Evolutionary conservation across 2,329 filamentous ascomycete species (phyloP).

Genomic region (Xylogone sp.): DNA sequence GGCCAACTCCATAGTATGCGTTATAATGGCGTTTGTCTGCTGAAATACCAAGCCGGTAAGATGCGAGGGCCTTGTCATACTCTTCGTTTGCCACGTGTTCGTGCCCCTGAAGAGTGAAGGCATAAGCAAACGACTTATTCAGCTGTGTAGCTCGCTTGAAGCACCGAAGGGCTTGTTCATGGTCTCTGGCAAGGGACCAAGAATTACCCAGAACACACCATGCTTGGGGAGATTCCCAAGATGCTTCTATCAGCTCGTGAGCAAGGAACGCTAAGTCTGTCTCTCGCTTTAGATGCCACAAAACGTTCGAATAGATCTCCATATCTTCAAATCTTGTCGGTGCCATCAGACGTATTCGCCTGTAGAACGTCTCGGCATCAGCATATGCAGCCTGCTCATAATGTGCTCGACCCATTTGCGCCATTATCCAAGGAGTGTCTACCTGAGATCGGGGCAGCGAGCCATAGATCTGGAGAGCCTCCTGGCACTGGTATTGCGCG

Average conservation of each 20-base stretch:
- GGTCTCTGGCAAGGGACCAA: slow-evolving; percentile 86
- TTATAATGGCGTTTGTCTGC: slow-evolving; percentile 92
- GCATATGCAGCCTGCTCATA: slow-evolving; percentile 86
- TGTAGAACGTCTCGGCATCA: slow-evolving; percentile 84
- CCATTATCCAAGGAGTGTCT: slow-evolving; percentile 90
- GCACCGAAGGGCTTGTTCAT: slow-evolving; percentile 89
- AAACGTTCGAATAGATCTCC: slow-evolving; percentile 96
- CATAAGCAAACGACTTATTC: slow-evolving; percentile 87
- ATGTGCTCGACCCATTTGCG: slow-evolving; percentile 84
- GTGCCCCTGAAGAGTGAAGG: slow-evolving; percentile 92
- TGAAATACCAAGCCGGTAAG: slow-evolving; percentile 81
- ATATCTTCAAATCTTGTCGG: slow-evolving; percentile 88
- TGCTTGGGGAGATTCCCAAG: slow-evolving; percentile 86
- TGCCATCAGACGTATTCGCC: slow-evolving; percentile 71
- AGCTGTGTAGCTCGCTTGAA: slow-evolving; percentile 94
- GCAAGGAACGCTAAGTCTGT: slow-evolving; percentile 88
- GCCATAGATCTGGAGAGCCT: slow-evolving; percentile 72
- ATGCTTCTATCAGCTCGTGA: slow-evolving; percentile 82
- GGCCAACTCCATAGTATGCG: slow-evolving; percentile 88
- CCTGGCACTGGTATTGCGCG: slow-evolving; percentile 72
- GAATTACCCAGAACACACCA: slow-evolving; percentile 97
- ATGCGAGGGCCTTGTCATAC: slow-evolving; percentile 87
- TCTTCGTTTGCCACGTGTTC: slow-evolving; percentile 96
- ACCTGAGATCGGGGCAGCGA: slow-evolving; percentile 70
- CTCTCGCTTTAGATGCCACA: slow-evolving; percentile 96